These are phyloP conservation scores for Globisporangium okanoganense DNA, from an alignment of 352 stramenopile genomes.

Conservation along the genomic window DNA sequence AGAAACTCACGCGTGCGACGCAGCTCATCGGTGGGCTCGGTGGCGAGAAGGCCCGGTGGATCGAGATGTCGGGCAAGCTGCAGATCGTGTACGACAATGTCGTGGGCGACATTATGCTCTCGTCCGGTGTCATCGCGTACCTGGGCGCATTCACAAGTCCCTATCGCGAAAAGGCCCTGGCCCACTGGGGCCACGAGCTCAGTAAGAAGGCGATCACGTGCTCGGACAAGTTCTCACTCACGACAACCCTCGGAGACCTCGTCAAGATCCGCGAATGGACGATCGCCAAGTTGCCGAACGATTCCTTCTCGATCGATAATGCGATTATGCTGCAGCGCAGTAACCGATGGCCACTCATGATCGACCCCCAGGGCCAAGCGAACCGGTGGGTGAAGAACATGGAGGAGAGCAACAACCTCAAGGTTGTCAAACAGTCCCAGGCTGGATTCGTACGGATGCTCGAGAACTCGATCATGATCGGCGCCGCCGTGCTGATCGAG, in stretches of 20 bases:
- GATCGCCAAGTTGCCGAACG: conserved; percentile 93
- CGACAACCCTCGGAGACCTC: conserved; percentile 86
- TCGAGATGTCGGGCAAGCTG: conserved; percentile 83
- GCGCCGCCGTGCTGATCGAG: conserved; percentile 90
- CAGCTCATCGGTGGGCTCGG: conserved; percentile 92
- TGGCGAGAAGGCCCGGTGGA: conserved; percentile 93
- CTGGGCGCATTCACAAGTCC: conserved; percentile 90
- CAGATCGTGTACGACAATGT: conserved; percentile 90
- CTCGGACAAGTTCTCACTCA: conserved; percentile 77
- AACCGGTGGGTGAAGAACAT: conserved; percentile 96
- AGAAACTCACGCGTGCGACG: conserved; percentile 90
- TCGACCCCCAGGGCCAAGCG: conserved; percentile 93
- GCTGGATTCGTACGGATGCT: conserved; percentile 93
- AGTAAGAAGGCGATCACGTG: conserved; percentile 74
- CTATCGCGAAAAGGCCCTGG: conserved; percentile 89
- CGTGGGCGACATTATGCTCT: conserved; percentile 92
- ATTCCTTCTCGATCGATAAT: conserved; percentile 95
- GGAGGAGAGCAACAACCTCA: conserved; percentile 87
- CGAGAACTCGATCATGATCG: conserved; percentile 95
- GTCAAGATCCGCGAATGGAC: conserved; percentile 93
- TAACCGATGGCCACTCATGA: conserved; percentile 96
- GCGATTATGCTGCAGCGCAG: conserved; percentile 91
- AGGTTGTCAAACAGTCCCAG: conserved; percentile 93
- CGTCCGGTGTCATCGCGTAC: conserved; percentile 93
- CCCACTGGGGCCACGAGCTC: conserved; percentile 71